Conservation (phyloP, 345 rosid species). For the Rhizophora apiculata region DNA sequence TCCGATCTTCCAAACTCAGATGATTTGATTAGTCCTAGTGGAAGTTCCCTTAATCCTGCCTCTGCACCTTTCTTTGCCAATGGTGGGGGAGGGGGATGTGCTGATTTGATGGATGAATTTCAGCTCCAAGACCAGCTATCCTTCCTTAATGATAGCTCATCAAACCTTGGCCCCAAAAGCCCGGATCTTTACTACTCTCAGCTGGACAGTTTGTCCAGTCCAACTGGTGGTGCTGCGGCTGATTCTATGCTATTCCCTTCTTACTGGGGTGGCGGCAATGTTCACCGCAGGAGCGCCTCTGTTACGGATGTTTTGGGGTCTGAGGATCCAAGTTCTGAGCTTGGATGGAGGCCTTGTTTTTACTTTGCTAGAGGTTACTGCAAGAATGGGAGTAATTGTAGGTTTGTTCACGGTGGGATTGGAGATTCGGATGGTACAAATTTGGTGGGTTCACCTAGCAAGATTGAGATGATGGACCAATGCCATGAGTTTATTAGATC, state of each 20-base stretch:
- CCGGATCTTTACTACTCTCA: slow-evolving; percentile 46
- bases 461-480: slow-evolving; percentile 60
- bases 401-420: slow-evolving; percentile 62
- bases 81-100: slow-evolving; percentile 41
- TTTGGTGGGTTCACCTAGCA: slow-evolving; percentile 67
- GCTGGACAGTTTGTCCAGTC: slow-evolving; percentile 37
- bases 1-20: slow-evolving; percentile 50
- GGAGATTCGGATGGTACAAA: slow-evolving; percentile 44
- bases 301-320: slow-evolving; percentile 65
- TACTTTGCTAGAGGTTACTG: slow-evolving; percentile 91
- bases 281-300: slow-evolving; percentile 72
- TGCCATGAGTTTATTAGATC: slow-evolving; percentile 77
- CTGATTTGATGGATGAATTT: slow-evolving; percentile 54
- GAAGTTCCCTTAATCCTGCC: slow-evolving; percentile 51
- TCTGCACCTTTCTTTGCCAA: slow-evolving; percentile 55
- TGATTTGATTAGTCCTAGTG: slow-evolving; percentile 45
- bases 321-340: slow-evolving; percentile 58
- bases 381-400: slow-evolving; percentile 78
- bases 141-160: slow-evolving; percentile 52
- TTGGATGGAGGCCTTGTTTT: slow-evolving; percentile 86
- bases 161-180: slow-evolving; percentile 34
- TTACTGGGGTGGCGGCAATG: slow-evolving; percentile 45
- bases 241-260: slow-evolving; percentile 40
- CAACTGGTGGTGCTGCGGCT: slow-evolving; percentile 19
- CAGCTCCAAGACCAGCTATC: slow-evolving; percentile 66